Percentiles rank a stretch among this genome's conserved stretches.
Conservation (phyloP, 1,139 yeast species). For the Candida pseudocylindracea region DNA sequence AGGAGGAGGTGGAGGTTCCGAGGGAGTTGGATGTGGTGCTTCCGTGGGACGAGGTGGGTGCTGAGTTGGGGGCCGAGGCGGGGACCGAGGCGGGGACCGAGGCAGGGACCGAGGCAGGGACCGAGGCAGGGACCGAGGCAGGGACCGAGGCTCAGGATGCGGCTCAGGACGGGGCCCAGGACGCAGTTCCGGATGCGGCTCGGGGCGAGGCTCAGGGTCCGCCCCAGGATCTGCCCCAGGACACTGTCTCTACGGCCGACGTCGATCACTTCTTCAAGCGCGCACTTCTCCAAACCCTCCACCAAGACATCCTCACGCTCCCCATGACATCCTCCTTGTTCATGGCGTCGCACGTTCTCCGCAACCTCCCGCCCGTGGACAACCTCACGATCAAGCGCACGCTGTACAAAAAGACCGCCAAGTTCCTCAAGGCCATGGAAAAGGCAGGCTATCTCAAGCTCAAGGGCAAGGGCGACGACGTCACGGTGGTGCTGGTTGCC, state of each 20-base stretch:
- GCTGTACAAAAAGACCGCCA: conserved; percentile 76
- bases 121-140: background rate
- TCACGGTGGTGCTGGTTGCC: conserved; percentile 25
- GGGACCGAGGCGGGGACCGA: conserved; percentile 2
- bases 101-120: conserved; percentile 1
- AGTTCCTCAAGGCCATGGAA: conserved; percentile 70
- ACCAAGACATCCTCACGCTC: conserved; percentile 24
- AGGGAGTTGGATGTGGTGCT: conserved; percentile 8
- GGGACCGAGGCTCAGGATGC: background rate
- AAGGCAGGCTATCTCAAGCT: conserved; percentile 40
- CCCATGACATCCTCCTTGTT: conserved; percentile 57
- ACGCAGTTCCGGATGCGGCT: background rate
- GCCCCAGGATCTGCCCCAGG: too few species aligned
- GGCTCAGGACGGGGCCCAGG: conserved; percentile 1
- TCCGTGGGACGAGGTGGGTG: conserved; percentile 4
- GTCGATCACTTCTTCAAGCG: conserved; percentile 58
- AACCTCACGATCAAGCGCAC: conserved; percentile 52
- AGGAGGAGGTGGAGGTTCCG: conserved; percentile 20
- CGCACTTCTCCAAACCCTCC: conserved; percentile 47
- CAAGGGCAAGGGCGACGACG: conserved; percentile 63
- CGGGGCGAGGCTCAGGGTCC: too few species aligned
- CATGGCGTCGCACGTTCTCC: conserved; percentile 44
- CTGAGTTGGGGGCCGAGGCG: conserved; percentile 1
- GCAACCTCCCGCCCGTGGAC: conserved; percentile 43
- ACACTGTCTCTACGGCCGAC: conserved; percentile 38